Evolutionary conservation across 352 stramenopile genomes (phyloP), one percentile per base, ranked within the genome.

Genomic region (Elongisporangium senticosum): DNA sequence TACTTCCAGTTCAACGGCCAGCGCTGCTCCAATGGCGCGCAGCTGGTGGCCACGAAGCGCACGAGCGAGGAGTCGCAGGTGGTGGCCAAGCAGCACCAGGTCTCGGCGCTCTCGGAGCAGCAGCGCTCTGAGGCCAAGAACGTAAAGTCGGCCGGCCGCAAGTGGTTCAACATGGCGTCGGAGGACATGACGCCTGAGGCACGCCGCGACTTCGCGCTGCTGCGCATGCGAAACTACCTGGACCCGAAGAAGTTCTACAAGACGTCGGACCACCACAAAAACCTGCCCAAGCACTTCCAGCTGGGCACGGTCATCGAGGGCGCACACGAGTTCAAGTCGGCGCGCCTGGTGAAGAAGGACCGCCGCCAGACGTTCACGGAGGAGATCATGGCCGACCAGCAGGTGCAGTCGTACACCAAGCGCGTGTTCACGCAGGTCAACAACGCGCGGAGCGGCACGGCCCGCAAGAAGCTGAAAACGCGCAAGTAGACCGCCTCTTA

Each of bases 191-290:
- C 91, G 15, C 73, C 87, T 10, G 80, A 96, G 28, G 72, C 91
- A 15, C 89, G 92, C 49, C 81, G 85, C 5, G 92, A 98, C 72
- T 93, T 98, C 58, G 68, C 81, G n/a, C 64, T 98, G 19, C 83
- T 98, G 63, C 88, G 90, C 8, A 97, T 98, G 83, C 80, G 95
- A 50, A 98, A 96, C 65, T 98, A 98, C 72, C 61, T 98, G 57
- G 93, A 98, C 70, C 95, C 95, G 1, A 98, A 98, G 72, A 96
- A 96, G 64, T 98, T 98, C 59, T 98, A 98, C 92, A 98, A 98
- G 85, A 87, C 77, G 61, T 93, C 79, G 59, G 87, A 96, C 65
- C 84, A 92, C 65, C 71, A 73, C 49, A 87, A 89, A 55, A 78
- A 77, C 21, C 65, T 95, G 61, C 89, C 89, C 23, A 94, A 90